These are phyloP conservation scores for Mangifera indica DNA, from an alignment of 345 rosid species.

Conservation along the genomic window DNA sequence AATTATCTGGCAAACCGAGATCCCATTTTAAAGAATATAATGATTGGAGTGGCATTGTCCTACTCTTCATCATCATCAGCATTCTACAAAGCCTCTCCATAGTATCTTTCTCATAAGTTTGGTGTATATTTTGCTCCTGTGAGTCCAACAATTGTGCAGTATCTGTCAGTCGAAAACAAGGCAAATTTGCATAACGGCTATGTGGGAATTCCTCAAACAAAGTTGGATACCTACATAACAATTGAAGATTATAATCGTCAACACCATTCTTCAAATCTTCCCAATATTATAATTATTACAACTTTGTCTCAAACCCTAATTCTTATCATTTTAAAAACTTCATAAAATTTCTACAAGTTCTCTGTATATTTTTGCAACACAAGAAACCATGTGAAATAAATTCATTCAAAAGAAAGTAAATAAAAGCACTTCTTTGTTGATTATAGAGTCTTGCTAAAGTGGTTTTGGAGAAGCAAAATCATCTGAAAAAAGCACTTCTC, in stretches of 20 bases:
- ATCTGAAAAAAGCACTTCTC: neutral
- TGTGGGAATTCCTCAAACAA: slow-evolving; percentile 90
- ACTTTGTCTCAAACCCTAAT: neutral
- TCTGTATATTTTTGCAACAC: neutral
- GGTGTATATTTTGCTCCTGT: slow-evolving; percentile 70
- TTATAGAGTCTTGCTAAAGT: too few relatives aligned
- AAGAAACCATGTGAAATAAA: neutral
- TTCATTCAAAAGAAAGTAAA: neutral
- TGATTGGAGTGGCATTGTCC: slow-evolving; percentile 61
- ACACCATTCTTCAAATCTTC: slow-evolving; percentile 1
- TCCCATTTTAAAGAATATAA: slow-evolving; percentile 79
- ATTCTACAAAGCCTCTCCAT: slow-evolving; percentile 78
- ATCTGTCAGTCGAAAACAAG: slow-evolving; percentile 83
- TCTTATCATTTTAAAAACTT: neutral
- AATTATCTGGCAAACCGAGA: slow-evolving; percentile 80
- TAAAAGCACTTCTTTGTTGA: neutral
- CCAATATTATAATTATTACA: neutral
- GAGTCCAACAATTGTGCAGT: slow-evolving; percentile 79
- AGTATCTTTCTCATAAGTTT: slow-evolving; percentile 57
- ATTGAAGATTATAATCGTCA: slow-evolving; percentile 11
- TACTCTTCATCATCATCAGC: slow-evolving; percentile 85
- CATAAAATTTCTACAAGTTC: neutral
- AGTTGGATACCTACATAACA: slow-evolving; percentile 71
- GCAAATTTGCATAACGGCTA: slow-evolving; percentile 69
- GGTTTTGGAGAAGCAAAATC: too few relatives aligned